These are phyloP conservation scores for Carex parvula DNA, from an alignment of 176 grass and related monocot genomes.

Conservation along the genomic window DNA sequence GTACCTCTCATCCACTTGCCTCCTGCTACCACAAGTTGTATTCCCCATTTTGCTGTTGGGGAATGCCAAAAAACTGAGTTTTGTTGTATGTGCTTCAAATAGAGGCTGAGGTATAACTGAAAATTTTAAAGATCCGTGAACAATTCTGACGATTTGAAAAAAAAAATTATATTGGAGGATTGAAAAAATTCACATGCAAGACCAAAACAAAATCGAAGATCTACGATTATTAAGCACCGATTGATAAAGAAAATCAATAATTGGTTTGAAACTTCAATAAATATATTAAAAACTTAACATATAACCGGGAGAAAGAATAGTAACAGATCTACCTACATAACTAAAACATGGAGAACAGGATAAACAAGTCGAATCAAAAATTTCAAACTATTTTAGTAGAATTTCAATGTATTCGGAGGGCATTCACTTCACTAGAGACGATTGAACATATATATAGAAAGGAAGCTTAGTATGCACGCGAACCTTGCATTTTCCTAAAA, in stretches of 20 bases:
- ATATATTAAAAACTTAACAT: neutral
- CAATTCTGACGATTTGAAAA: neutral
- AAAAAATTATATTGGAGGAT: neutral
- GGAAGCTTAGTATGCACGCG: neutral
- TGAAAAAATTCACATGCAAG: neutral
- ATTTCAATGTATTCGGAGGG: neutral
- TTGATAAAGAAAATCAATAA: neutral
- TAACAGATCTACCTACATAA: neutral
- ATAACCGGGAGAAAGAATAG: neutral
- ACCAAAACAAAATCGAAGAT: neutral
- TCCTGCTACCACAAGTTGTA: conserved; percentile 38
- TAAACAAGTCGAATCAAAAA: neutral
- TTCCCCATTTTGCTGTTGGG: conserved; percentile 44
- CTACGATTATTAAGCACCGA: neutral
- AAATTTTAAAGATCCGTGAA: neutral
- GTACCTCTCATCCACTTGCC: conserved; percentile 74
- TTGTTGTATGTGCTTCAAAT: neutral
- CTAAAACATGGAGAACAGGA: neutral
- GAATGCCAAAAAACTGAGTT: neutral
- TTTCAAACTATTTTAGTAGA: neutral
- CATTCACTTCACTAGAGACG: neutral
- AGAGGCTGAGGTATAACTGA: neutral
- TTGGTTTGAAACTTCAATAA: neutral
- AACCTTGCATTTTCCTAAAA: neutral
- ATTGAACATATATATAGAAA: neutral